Percentiles rank a stretch among this genome's conserved stretches.
These are phyloP conservation scores for Epichloe sp. DNA, from an alignment of 2,329 filamentous ascomycete genomes.

Conservation along the genomic window DNA sequence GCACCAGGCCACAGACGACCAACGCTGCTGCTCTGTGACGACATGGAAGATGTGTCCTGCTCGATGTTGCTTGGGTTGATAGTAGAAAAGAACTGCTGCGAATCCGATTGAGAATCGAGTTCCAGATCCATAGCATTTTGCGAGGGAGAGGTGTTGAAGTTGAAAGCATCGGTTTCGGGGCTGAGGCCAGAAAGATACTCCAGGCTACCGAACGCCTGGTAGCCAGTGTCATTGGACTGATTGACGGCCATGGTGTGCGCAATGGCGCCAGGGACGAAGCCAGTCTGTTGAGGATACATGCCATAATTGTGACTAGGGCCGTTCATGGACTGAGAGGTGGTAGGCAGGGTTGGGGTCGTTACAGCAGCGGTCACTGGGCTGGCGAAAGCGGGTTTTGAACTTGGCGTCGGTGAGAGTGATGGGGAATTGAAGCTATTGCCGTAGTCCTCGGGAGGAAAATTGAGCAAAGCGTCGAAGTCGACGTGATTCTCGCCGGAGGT, in stretches of 20 bases:
- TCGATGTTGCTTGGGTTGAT: constrained; percentile 66
- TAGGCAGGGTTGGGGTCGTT: constrained; percentile 40
- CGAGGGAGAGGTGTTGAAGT: constrained; percentile 58
- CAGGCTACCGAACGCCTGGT: constrained; percentile 34
- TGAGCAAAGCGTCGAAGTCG: constrained; percentile 44
- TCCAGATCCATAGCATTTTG: constrained; percentile 51
- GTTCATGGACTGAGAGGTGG: constrained; percentile 49
- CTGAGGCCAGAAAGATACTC: constrained; percentile 43
- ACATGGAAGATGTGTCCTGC: constrained; percentile 37
- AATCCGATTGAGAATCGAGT: constrained; percentile 31
- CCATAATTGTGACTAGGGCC: constrained; percentile 92
- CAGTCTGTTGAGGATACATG: constrained; percentile 89
- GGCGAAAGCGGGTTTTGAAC: constrained; percentile 40
- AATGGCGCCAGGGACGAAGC: constrained; percentile 73
- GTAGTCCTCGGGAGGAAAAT: constrained; percentile 48
- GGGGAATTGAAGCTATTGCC: constrained; percentile 45
- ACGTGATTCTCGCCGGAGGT: constrained; percentile 31
- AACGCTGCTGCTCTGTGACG: constrained; percentile 39
- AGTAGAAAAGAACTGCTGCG: constrained; percentile 51
- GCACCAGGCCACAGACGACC: constrained; percentile 84
- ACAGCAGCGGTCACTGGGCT: constrained; percentile 39
- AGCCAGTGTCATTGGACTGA: constrained; percentile 43
- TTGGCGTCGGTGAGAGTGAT: constrained; percentile 39
- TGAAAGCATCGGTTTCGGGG: constrained; percentile 53
- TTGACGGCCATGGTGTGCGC: constrained; percentile 70